Conservation (phyloP, 108 stramenopile species). For the Cylindrotheca closterium region DNA sequence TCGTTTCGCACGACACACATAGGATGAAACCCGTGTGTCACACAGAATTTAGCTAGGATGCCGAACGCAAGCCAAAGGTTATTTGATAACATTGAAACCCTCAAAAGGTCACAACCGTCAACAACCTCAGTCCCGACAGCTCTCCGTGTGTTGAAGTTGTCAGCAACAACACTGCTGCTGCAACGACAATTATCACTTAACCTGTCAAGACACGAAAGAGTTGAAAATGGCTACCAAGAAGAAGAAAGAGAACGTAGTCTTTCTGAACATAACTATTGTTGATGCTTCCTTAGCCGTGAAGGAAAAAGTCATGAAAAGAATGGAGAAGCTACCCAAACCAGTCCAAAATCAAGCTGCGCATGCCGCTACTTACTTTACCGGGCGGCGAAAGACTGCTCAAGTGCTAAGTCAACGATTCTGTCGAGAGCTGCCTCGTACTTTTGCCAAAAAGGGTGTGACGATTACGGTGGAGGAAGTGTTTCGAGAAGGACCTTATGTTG, state of each 20-base stretch:
- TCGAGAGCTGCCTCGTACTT: conserved; percentile 14
- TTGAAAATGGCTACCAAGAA: background rate
- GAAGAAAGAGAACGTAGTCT: background rate
- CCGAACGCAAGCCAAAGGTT: too few species aligned
- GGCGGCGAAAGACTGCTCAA: conserved; percentile 15
- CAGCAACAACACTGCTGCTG: too few species aligned
- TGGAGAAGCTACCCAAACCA: conserved; percentile 17
- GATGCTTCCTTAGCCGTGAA: conserved; percentile 30
- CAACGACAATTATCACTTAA: background rate
- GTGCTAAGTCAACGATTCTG: conserved; percentile 8
- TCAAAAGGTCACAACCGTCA: too few species aligned
- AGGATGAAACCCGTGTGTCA: too few species aligned
- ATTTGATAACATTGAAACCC: too few species aligned
- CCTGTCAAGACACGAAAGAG: background rate
- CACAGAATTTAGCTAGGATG: too few species aligned
- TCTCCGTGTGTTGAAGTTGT: too few species aligned
- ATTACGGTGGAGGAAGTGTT: conserved; percentile 22
- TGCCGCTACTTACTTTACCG: conserved; percentile 17
- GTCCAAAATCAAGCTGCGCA: conserved; percentile 25
- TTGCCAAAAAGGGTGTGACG: conserved; percentile 33
- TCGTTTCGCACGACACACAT: too few species aligned
- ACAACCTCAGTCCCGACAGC: too few species aligned
- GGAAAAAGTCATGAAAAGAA: conserved; percentile 15
- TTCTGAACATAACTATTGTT: conserved; percentile 8
- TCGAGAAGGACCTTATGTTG: conserved; percentile 33